Percentiles rank a stretch among this genome's conserved stretches.
phyloP scores from a whole-genome alignment of 2,329 filamentous ascomycete genomes.

The Cladosporium sp. region DNA sequence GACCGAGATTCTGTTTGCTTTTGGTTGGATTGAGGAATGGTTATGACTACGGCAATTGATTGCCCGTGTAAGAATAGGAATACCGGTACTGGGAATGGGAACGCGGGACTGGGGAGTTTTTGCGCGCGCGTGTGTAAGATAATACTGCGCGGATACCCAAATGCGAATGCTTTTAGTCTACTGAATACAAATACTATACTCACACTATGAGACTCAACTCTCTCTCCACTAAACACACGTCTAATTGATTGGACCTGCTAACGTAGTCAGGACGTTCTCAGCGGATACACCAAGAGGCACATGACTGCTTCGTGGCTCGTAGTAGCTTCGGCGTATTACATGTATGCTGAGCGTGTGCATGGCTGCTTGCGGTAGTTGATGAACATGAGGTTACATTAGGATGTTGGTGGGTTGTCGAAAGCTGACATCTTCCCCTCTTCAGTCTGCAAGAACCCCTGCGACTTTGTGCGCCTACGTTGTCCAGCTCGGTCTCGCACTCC shows the following conservation, averaged over 20 bases:
- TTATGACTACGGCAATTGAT: neutral
- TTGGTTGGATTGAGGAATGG: neutral
- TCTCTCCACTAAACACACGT: too few species aligned
- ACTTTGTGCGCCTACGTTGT: neutral
- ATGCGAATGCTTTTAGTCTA: neutral
- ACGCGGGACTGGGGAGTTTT: neutral
- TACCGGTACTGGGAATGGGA: neutral
- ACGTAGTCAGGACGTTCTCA: too few species aligned
- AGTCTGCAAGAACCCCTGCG: neutral
- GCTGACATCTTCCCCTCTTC: neutral
- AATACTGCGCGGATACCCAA: constrained; percentile 11
- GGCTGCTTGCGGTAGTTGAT: neutral
- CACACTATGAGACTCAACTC: too few species aligned
- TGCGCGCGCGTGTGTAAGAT: neutral
- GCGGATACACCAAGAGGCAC: neutral
- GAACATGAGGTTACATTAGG: neutral
- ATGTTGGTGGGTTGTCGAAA: neutral
- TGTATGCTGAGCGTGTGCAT: neutral
- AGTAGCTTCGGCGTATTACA: neutral
- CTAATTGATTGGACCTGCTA: too few species aligned
- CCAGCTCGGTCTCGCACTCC: neutral
- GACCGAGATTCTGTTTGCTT: neutral
- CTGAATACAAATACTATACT: neutral
- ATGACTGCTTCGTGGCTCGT: neutral
- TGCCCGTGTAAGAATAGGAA: constrained; percentile 10